Conservation (phyloP, 139 green algal species). For the Raphidocelis subcapitata region DNA sequence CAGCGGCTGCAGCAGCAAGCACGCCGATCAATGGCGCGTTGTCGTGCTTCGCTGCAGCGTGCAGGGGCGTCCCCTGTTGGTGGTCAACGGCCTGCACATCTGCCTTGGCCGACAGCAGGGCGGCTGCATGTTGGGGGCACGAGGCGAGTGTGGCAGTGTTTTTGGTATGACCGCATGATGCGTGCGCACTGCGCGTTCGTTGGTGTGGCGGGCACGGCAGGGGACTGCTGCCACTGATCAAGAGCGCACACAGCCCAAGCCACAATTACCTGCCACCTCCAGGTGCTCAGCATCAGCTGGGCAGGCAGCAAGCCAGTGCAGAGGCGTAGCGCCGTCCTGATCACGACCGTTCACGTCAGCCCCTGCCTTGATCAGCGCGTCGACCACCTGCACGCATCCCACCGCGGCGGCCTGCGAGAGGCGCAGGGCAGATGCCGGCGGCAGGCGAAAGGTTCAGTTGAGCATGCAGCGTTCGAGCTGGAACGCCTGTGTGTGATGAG, state of each 20-base stretch:
- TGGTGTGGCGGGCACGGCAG: constrained; percentile 15
- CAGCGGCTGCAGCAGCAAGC: not conserved
- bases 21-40: not conserved
- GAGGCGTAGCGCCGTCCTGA: constrained; percentile 1
- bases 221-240: not conserved
- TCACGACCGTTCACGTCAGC: constrained; percentile 15
- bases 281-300: not conserved
- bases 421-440: too few relatives aligned
- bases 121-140: too few relatives aligned
- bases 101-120: not conserved
- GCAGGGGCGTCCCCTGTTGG: constrained; percentile 10
- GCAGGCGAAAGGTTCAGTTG: too few relatives aligned
- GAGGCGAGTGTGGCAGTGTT: too few relatives aligned
- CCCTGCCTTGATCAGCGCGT: constrained; percentile 10
- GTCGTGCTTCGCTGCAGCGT: not conserved
- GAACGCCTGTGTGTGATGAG: too few relatives aligned
- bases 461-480: too few relatives aligned
- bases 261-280: constrained; percentile 10
- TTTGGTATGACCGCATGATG: constrained; percentile 2
- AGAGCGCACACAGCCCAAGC: not conserved
- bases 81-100: constrained; percentile 1
- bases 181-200: not conserved
- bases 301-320: constrained; percentile 8
- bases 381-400: not conserved
- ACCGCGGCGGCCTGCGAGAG: not conserved